Percentiles rank a stretch among this genome's conserved stretches.
Conservation (phyloP, 768 basidiomycete genomes). For the Sarcodon sp. region DNA sequence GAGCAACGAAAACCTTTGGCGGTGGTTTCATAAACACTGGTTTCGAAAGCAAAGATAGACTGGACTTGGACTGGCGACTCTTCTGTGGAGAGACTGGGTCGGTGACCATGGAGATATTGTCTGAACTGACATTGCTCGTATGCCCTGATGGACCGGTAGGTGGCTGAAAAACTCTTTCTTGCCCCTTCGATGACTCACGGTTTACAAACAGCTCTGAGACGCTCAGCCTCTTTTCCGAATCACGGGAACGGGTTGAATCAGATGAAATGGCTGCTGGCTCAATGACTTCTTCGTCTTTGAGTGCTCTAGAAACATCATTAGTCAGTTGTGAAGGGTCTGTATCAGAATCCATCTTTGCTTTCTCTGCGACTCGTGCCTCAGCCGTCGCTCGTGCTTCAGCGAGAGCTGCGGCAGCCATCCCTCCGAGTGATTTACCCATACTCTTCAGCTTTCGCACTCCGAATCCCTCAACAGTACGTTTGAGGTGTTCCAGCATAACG, state of each 20-base stretch:
- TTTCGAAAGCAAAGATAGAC: conserved; percentile 45
- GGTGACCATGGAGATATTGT: conserved; percentile 7
- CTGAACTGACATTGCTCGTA: too few relatives aligned
- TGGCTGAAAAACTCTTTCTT: conserved; percentile 12
- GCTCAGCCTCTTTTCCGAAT: conserved; percentile 29
- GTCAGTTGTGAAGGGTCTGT: neutral
- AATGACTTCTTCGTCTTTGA: neutral
- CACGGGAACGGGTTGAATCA: too few relatives aligned
- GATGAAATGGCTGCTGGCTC: neutral
- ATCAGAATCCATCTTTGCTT: conserved; percentile 35
- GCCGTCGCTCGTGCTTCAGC: conserved; percentile 57
- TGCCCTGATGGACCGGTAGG: neutral
- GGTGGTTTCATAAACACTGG: conserved; percentile 35
- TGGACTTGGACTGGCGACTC: neutral
- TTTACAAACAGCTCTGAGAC: conserved; percentile 35
- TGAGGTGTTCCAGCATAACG: conserved; percentile 52
- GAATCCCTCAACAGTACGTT: conserved; percentile 58
- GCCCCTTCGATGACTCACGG: conserved; percentile 25
- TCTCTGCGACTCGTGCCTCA: conserved; percentile 56
- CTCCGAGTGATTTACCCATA: conserved; percentile 50
- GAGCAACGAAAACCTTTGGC: conserved; percentile 7
- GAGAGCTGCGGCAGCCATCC: conserved; percentile 41
- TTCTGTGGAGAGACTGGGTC: conserved; percentile 1
- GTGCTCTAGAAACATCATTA: neutral
- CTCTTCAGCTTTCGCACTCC: conserved; percentile 46